A percentile compares a stretch with the other conserved stretches of the same genome.
Evolutionary conservation across 129 eudicot genomes (phyloP).

Genomic region (Flaveria brownii): DNA sequence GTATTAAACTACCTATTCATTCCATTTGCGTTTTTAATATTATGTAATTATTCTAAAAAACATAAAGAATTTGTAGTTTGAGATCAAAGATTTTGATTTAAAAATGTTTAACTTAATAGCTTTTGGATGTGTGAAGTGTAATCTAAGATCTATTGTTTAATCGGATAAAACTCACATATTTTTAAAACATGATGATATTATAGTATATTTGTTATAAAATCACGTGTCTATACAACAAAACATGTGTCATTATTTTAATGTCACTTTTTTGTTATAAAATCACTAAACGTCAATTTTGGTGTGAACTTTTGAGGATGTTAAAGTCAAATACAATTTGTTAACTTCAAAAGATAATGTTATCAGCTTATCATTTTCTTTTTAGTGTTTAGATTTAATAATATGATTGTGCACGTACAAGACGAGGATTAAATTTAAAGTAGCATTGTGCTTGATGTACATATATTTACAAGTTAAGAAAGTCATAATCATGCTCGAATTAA

Average conservation of each 20-base stretch:
- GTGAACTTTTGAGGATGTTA: background rate
- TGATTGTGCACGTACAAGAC: background rate
- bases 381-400: background rate
- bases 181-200: background rate
- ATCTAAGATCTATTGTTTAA: background rate
- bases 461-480: background rate
- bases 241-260: background rate
- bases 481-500: too few species aligned
- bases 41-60: too few species aligned
- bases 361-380: background rate
- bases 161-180: background rate
- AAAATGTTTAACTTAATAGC: background rate
- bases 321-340: background rate
- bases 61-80: background rate
- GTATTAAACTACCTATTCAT: too few species aligned
- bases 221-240: background rate
- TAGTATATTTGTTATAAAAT: background rate
- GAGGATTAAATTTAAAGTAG: background rate
- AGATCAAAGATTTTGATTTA: too few species aligned
- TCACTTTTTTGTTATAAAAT: background rate
- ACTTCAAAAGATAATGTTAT: background rate
- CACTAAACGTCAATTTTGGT: background rate
- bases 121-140: background rate
- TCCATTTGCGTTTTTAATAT: too few species aligned
- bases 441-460: background rate